Evolutionary conservation across 768 basidiomycete genomes (phyloP).

Genomic region (Tylopilus balloui): DNA sequence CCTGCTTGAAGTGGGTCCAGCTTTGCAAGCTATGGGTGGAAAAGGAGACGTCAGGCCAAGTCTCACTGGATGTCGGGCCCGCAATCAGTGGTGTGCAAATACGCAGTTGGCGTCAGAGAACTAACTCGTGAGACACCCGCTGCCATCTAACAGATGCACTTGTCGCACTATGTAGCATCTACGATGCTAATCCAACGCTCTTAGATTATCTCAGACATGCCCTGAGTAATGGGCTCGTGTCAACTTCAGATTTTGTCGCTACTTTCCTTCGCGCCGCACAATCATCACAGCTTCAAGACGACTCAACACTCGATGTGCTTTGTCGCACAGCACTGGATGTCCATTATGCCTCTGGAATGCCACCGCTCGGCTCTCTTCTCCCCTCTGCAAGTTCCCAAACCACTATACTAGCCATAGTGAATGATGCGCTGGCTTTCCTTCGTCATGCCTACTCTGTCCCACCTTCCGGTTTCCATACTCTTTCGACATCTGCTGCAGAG

Average conservation of each 20-base stretch:
- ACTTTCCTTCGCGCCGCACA: slow-evolving; percentile 65
- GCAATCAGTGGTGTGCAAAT: slow-evolving; percentile 53
- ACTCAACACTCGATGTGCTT: slow-evolving; percentile 65
- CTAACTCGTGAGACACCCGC: neutral
- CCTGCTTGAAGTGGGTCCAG: slow-evolving; percentile 54
- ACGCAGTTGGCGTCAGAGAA: neutral
- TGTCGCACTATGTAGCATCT: slow-evolving; percentile 58
- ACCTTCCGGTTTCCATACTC: slow-evolving; percentile 49
- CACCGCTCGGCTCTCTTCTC: slow-evolving; percentile 53
- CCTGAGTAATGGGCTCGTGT: slow-evolving; percentile 51
- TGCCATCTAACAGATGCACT: slow-evolving; percentile 52
- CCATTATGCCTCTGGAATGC: slow-evolving; percentile 55
- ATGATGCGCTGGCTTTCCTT: slow-evolving; percentile 58
- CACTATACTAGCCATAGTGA: slow-evolving; percentile 48
- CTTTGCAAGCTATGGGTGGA: slow-evolving; percentile 60
- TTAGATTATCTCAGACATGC: slow-evolving; percentile 61
- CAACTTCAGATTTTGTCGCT: slow-evolving; percentile 55
- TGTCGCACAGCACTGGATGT: slow-evolving; percentile 61
- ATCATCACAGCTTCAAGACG: slow-evolving; percentile 58
- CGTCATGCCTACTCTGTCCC: slow-evolving; percentile 51
- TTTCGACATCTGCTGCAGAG: slow-evolving; percentile 57
- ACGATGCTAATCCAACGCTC: slow-evolving; percentile 68
- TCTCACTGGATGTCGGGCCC: slow-evolving; percentile 40
- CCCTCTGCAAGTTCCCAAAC: slow-evolving; percentile 46
- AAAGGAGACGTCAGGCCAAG: slow-evolving; percentile 40